Conservation (phyloP, 108 stramenopile genomes). For the Hondaea fermentalgiana region DNA sequence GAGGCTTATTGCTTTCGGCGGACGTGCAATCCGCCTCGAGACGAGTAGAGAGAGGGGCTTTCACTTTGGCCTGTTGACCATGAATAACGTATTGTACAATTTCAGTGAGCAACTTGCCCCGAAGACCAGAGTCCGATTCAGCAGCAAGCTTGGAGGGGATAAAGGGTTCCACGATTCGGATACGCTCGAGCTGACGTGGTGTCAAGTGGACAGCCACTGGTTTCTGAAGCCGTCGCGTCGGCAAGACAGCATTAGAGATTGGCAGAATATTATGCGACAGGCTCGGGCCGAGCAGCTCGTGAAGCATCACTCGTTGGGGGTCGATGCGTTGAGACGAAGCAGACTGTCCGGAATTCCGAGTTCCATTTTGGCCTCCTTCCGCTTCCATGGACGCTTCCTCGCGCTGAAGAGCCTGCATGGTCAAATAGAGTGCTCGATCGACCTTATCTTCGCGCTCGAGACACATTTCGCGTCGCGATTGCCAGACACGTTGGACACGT, state of each 20-base stretch:
- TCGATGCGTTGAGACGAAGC: background rate
- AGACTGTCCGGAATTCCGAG: too few species aligned
- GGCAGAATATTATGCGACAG: background rate
- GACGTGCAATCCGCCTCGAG: too few species aligned
- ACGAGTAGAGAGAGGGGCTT: too few species aligned
- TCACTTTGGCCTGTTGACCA: too few species aligned
- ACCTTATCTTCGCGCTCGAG: background rate
- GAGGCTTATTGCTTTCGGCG: too few species aligned
- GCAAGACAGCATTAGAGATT: background rate
- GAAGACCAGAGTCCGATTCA: too few species aligned
- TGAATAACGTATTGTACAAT: too few species aligned
- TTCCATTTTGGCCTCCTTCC: background rate
- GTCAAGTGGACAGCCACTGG: too few species aligned
- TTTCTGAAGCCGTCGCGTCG: background rate
- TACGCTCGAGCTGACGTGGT: too few species aligned
- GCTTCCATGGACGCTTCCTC: background rate
- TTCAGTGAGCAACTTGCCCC: too few species aligned
- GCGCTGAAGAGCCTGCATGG: background rate
- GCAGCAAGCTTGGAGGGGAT: too few species aligned
- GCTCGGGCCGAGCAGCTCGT: background rate
- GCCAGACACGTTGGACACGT: background rate
- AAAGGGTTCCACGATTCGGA: too few species aligned
- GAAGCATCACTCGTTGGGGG: background rate
- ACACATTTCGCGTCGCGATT: background rate
- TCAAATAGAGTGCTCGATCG: background rate